Conservation (phyloP, 371 early-diverging fungal genomes). For the Mucor indicus region DNA sequence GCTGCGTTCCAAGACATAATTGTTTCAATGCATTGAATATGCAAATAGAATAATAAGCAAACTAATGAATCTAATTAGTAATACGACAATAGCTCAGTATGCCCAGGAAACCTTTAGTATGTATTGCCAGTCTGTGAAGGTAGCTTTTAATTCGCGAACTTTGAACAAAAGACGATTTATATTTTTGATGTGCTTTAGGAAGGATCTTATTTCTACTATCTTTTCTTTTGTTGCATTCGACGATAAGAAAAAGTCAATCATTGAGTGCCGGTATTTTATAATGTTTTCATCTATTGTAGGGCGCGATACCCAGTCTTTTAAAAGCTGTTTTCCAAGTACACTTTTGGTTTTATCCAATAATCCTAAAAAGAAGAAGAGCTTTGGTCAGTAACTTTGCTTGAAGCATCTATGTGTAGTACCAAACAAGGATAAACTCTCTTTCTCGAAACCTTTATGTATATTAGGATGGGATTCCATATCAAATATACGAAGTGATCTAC, state of each 20-base stretch:
- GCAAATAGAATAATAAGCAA: conserved; percentile 57
- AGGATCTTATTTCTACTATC: conserved; percentile 30
- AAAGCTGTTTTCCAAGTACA: conserved; percentile 48
- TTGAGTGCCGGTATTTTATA: conserved; percentile 50
- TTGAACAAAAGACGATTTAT: conserved; percentile 52
- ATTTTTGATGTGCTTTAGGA: conserved; percentile 61
- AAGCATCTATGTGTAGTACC: conserved; percentile 41
- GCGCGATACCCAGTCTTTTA: conserved; percentile 65
- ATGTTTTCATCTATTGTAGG: conserved; percentile 50
- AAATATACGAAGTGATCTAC: conserved; percentile 69
- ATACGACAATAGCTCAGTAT: background rate
- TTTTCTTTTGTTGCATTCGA: conserved; percentile 31
- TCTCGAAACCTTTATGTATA: conserved; percentile 51
- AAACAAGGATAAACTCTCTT: conserved; percentile 69
- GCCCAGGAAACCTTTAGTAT: conserved; percentile 54
- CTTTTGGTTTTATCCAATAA: conserved; percentile 62
- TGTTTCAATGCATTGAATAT: conserved; percentile 36
- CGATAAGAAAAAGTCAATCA: conserved; percentile 50
- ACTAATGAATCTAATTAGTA: conserved; percentile 32
- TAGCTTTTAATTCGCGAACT: conserved; percentile 47
- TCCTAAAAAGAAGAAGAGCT: too few relatives aligned
- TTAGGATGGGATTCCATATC: conserved; percentile 66
- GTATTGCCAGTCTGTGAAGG: conserved; percentile 65
- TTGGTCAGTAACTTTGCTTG: too few relatives aligned
- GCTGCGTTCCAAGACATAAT: conserved; percentile 1